A percentile compares a stretch with the other conserved stretches of the same genome.
Evolutionary conservation across 495 filamentous ascomycete species (phyloP).

Genomic region (Penicillium samsonianum): DNA sequence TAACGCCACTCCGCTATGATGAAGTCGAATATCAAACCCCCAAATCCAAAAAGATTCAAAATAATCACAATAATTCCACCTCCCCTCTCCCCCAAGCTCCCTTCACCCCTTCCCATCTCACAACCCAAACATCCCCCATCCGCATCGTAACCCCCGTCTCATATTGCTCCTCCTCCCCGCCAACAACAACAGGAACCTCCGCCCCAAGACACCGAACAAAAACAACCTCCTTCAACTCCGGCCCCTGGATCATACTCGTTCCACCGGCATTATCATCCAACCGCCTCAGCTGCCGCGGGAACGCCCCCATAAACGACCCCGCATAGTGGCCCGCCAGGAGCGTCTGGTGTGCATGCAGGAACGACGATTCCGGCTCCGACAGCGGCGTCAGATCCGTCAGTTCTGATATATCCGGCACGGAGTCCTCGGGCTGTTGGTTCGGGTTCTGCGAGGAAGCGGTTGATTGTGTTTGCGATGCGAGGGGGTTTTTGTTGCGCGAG

Average conservation of each 20-base stretch:
- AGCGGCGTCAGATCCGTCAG: slow-evolving; percentile 53
- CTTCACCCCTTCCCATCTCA: slow-evolving; percentile 82
- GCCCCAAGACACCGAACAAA: slow-evolving; percentile 75
- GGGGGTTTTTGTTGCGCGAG: slow-evolving; percentile 63
- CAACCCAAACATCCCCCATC: slow-evolving; percentile 83
- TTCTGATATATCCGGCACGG: slow-evolving; percentile 40
- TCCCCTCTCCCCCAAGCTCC: slow-evolving; percentile 68
- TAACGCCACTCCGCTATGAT: slow-evolving; percentile 9
- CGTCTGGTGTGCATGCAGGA: slow-evolving; percentile 78
- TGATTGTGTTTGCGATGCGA: slow-evolving; percentile 47
- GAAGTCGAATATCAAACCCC: slow-evolving; percentile 2
- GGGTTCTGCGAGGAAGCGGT: slow-evolving; percentile 25
- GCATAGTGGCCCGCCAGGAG: slow-evolving; percentile 81
- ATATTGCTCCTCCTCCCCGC: slow-evolving; percentile 59
- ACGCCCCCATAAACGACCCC: slow-evolving; percentile 75
- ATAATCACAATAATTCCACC: slow-evolving; percentile 75
- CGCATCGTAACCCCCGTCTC: slow-evolving; percentile 58
- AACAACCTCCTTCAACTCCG: slow-evolving; percentile 78
- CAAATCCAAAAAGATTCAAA: slow-evolving; percentile 1
- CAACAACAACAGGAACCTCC: slow-evolving; percentile 54
- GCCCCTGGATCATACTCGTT: slow-evolving; percentile 86
- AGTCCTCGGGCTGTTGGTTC: slow-evolving; percentile 35
- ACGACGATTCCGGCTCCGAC: slow-evolving; percentile 71
- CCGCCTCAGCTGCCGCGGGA: slow-evolving; percentile 72
- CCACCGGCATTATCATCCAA: slow-evolving; percentile 89